Conservation (phyloP, 192 early-diverging fungal genomes). For the Backusella liffmaniae region DNA sequence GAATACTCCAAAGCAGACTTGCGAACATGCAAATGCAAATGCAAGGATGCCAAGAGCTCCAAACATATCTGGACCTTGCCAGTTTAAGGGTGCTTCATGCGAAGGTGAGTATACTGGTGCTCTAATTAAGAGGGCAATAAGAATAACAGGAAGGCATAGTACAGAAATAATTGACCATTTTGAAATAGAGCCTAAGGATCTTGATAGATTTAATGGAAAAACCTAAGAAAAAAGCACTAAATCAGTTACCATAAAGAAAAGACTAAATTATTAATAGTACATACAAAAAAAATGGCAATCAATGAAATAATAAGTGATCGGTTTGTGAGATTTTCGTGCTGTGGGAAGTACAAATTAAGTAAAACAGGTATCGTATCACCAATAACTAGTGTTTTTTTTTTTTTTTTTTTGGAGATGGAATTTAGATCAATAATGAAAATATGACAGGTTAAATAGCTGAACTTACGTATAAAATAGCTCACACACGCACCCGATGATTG, state of each 20-base stretch:
- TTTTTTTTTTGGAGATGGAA: not conserved
- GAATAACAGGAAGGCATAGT: constrained; percentile 58
- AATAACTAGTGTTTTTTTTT: constrained; percentile 31
- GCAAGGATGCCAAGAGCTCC: constrained; percentile 67
- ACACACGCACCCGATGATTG: constrained; percentile 60
- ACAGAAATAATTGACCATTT: constrained; percentile 59
- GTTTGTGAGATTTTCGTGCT: constrained; percentile 21
- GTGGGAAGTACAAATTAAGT: constrained; percentile 33
- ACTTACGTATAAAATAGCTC: constrained; percentile 59
- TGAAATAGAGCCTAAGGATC: constrained; percentile 59
- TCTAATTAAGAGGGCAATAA: constrained; percentile 56
- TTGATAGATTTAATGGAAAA: constrained; percentile 61
- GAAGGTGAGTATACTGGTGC: constrained; percentile 53
- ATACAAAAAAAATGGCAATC: constrained; percentile 39
- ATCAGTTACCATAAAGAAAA: not conserved
- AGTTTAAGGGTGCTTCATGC: constrained; percentile 47
- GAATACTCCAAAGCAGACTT: constrained; percentile 62
- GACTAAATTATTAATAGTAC: not conserved
- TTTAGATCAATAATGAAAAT: not conserved
- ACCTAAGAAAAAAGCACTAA: constrained; percentile 33
- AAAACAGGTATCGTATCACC: constrained; percentile 54
- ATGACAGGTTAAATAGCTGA: not conserved
- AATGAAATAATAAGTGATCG: constrained; percentile 38
- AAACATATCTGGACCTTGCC: constrained; percentile 58
- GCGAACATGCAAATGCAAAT: constrained; percentile 66